These are phyloP conservation scores for Strobilomyces echinocephalus DNA, from an alignment of 768 basidiomycete genomes.

Conservation along the genomic window DNA sequence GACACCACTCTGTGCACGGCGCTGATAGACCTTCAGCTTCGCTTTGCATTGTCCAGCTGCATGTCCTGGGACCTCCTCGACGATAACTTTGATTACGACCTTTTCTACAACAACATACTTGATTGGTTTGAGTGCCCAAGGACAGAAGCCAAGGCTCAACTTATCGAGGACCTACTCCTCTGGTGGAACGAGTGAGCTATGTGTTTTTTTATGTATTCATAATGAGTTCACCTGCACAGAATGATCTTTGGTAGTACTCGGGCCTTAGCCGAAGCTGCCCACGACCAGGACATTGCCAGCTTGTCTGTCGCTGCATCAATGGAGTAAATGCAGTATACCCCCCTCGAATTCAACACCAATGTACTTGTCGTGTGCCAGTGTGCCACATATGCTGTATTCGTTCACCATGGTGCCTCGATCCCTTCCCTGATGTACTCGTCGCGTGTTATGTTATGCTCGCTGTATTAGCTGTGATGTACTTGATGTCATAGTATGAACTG, in stretches of 20 bases:
- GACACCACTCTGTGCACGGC: too few species aligned
- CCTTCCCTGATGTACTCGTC: background rate
- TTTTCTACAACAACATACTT: background rate
- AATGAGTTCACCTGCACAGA: background rate
- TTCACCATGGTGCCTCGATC: background rate
- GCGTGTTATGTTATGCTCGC: too few species aligned
- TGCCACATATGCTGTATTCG: background rate
- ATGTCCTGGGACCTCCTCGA: background rate
- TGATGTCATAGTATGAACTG: too few species aligned
- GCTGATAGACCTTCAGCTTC: background rate
- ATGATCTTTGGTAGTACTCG: background rate
- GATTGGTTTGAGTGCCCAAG: background rate
- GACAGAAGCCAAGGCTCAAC: background rate
- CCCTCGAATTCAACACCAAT: background rate
- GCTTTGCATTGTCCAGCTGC: background rate
- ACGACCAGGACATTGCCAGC: background rate
- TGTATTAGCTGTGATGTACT: too few species aligned
- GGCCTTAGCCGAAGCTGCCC: background rate
- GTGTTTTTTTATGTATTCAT: background rate
- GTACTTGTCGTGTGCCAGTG: background rate
- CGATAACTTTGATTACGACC: background rate
- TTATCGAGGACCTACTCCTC: background rate
- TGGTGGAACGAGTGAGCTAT: background rate
- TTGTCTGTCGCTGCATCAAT: background rate
- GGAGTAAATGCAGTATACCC: background rate